These are phyloP conservation scores for Ceratocystis destructans DNA, from an alignment of 2,329 filamentous ascomycete genomes.

Conservation along the genomic window DNA sequence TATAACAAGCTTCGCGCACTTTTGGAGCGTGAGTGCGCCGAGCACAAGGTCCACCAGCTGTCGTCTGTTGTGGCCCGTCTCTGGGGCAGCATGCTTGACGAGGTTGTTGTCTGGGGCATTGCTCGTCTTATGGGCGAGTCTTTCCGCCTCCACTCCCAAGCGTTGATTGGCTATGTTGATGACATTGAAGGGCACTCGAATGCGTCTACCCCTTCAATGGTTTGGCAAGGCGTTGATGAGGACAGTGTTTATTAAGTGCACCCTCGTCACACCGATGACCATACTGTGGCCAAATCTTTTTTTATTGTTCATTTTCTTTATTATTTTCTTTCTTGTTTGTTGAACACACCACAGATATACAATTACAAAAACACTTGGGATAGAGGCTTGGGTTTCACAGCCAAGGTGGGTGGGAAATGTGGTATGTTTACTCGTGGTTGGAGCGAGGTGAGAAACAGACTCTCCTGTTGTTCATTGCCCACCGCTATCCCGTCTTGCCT, in stretches of 20 bases:
- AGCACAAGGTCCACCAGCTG: conserved; percentile 52
- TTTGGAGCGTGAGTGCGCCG: conserved; percentile 42
- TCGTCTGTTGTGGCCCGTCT: conserved; percentile 91
- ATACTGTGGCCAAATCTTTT: not conserved
- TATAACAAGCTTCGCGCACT: conserved; percentile 84
- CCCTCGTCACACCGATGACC: conserved; percentile 25
- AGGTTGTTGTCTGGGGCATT: conserved; percentile 97
- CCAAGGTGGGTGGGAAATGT: conserved; percentile 7
- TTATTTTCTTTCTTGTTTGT: conserved; percentile 21
- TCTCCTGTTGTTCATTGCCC: conserved; percentile 24
- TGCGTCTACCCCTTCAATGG: conserved; percentile 58
- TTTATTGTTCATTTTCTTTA: conserved; percentile 19
- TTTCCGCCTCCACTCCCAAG: conserved; percentile 92
- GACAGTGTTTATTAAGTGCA: conserved; percentile 55
- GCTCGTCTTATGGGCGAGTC: conserved; percentile 95
- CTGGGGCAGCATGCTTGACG: conserved; percentile 96
- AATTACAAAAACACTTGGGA: conserved; percentile 4
- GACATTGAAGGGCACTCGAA: conserved; percentile 58
- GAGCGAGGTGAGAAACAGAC: not conserved
- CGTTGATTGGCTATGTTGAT: conserved; percentile 87
- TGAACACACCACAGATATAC: conserved; percentile 8
- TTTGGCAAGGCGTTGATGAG: conserved; percentile 56
- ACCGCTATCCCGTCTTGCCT: conserved; percentile 19
- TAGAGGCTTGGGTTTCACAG: conserved; percentile 3
- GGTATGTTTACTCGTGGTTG: conserved; percentile 11